Base-by-base conservation (phyloP, 805 yeast genomes). In the Metschnikowia proteae region DNA sequence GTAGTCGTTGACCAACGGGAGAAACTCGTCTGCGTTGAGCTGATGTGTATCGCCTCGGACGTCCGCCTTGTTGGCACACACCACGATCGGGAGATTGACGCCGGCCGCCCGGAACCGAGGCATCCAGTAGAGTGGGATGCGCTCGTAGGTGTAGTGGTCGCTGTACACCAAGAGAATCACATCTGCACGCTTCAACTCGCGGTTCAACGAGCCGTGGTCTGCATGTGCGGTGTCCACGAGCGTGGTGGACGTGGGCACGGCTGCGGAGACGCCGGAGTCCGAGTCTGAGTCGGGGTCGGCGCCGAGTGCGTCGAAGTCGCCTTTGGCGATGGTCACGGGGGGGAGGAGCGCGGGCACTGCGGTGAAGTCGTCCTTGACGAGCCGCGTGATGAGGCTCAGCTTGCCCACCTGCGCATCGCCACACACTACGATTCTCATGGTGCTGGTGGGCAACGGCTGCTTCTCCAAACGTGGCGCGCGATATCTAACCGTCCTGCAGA, bases 331-430 rank as follows among this genome's bases (percentile, higher is more conserved):
- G 6, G 88, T 83, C 9, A 94, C 81, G 2, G 95, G 87, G 0
- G 97, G 96, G 3, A 94, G 66, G 0, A 87, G 84, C 47, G 83
- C 81, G 58, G 86, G 94, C 25, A 89, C 77, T 55, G 82, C 83
- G 1, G 92, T 83, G 62, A 82, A 90, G 26, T 82, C 78, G 57
- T 88, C 96, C 64, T 90, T 92, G 30, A 89, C 84, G 25, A 94
- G 73, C 0, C 96, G 76, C 0, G 94, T 83, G 23, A 92, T 81
- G 43, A 94, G 70, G 28, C 89, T 81, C 4, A 91, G 83, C 60
- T 88, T 88, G 1, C 96, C 96, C 3, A 88, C 96, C 25, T 88
- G 86, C 52, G 88, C 95, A 67, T 94, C 99, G 8, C 99, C 99
- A 65, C 97, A 90, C 0, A 94, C 84, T 0, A 89, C 96, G 0